These are phyloP conservation scores for Coleophoma cylindrospora DNA, from an alignment of 2,329 filamentous ascomycete species.

Conservation along the genomic window DNA sequence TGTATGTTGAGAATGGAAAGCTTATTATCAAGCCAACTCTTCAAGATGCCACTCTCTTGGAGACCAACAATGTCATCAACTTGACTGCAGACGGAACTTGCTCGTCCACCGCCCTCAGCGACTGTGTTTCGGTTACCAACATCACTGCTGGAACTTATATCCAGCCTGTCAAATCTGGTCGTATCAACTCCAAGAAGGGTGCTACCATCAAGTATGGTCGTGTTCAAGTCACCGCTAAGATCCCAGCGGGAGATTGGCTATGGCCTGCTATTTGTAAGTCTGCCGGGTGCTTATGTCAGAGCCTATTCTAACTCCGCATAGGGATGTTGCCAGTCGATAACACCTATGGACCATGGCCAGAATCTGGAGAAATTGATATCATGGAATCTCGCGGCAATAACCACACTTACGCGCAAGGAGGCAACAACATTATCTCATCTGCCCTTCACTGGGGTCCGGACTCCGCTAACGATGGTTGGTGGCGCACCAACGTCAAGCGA, in stretches of 20 bases:
- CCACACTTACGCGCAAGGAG: slow-evolving; percentile 68
- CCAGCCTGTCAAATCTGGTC: slow-evolving; percentile 71
- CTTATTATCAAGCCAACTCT: slow-evolving; percentile 75
- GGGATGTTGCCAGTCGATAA: slow-evolving; percentile 70
- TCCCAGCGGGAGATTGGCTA: slow-evolving; percentile 78
- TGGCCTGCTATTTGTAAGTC: slow-evolving; percentile 75
- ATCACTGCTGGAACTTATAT: slow-evolving; percentile 72
- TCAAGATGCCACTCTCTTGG: slow-evolving; percentile 62
- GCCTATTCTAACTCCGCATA: too few relatives aligned
- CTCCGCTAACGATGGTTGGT: slow-evolving; percentile 69
- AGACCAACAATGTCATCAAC: slow-evolving; percentile 63
- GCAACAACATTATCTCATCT: slow-evolving; percentile 76
- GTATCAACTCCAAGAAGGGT: slow-evolving; percentile 69
- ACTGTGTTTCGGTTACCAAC: slow-evolving; percentile 71
- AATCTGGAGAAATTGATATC: slow-evolving; percentile 81
- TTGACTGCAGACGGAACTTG: slow-evolving; percentile 62
- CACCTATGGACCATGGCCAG: slow-evolving; percentile 72
- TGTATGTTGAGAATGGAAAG: slow-evolving; percentile 63
- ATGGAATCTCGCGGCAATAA: slow-evolving; percentile 80
- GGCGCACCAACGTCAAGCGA: slow-evolving; percentile 76
- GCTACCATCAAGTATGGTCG: slow-evolving; percentile 74
- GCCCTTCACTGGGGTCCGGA: slow-evolving; percentile 81
- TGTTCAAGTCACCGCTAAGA: slow-evolving; percentile 71
- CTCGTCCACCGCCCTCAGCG: slow-evolving; percentile 51
- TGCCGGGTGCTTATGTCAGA: too few relatives aligned